phyloP scores from a whole-genome alignment of 75 land plant species.

The Picea sitchensis region DNA sequence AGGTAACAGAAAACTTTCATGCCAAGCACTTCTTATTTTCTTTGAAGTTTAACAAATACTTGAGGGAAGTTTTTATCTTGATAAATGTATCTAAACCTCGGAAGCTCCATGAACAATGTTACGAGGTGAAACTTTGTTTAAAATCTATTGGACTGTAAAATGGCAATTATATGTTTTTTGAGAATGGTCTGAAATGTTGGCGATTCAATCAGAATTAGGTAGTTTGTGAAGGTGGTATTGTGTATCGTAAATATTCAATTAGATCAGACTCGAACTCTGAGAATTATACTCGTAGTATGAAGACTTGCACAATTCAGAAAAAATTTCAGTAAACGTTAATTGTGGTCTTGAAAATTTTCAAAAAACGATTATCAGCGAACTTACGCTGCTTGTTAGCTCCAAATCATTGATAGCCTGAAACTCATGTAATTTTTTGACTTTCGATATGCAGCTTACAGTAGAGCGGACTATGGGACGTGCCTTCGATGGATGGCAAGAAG shows the following conservation, averaged over 20 bases:
- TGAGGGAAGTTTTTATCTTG: not conserved
- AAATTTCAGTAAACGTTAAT: not conserved
- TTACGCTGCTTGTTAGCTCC: not conserved
- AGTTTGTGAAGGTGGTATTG: too few relatives aligned
- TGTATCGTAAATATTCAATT: not conserved
- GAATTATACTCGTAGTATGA: not conserved
- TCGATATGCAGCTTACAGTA: slow-evolving; percentile 37
- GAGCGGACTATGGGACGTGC: slow-evolving; percentile 48
- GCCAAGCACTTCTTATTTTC: not conserved
- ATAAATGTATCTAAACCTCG: not conserved
- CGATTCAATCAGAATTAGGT: too few relatives aligned
- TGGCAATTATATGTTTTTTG: too few relatives aligned
- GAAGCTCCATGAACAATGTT: too few relatives aligned
- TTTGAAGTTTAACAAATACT: too few relatives aligned
- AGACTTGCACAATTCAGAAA: not conserved
- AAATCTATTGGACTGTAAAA: too few relatives aligned
- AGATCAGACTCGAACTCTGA: too few relatives aligned
- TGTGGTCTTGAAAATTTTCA: not conserved
- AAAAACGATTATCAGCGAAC: not conserved
- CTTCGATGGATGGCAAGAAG: slow-evolving; percentile 81
- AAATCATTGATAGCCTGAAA: too few relatives aligned
- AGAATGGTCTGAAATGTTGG: too few relatives aligned
- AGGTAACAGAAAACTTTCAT: slow-evolving; percentile 30
- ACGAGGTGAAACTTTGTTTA: too few relatives aligned
- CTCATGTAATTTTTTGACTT: not conserved